Conservation (phyloP, 2,329 filamentous ascomycete species). For the Curvularia sp. region DNA sequence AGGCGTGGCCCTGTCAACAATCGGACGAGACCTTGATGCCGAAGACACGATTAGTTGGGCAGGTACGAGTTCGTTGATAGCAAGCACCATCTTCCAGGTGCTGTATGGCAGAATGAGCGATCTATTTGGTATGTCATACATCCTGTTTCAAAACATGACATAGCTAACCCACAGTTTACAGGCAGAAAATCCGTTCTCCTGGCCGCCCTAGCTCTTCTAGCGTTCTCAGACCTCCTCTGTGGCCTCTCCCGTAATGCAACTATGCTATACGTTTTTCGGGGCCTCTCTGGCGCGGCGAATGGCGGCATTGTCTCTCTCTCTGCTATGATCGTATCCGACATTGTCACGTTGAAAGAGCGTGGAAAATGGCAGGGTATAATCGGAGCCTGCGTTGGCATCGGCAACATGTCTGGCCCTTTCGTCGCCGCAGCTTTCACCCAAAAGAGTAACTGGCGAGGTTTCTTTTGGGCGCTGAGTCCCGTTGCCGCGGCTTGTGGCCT, state of each 20-base stretch:
- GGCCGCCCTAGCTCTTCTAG: constrained; percentile 60
- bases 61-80: constrained; percentile 62
- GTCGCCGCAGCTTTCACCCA: constrained; percentile 34
- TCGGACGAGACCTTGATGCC: constrained; percentile 50
- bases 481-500: constrained; percentile 21
- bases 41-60: constrained; percentile 64
- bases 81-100: constrained; percentile 69
- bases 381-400: constrained; percentile 34
- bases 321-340: constrained; percentile 50
- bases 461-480: constrained; percentile 34
- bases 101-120: constrained; percentile 69
- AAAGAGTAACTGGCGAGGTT: constrained; percentile 29
- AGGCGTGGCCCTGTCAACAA: constrained; percentile 50
- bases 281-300: constrained; percentile 64
- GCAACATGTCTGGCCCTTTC: constrained; percentile 37
- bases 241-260: constrained; percentile 63
- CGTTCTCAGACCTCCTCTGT: constrained; percentile 66
- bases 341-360: constrained; percentile 47
- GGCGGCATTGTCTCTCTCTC: constrained; percentile 62
- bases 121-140: constrained; percentile 58
- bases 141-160: background rate
- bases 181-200: constrained; percentile 56
- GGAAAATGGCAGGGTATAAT: constrained; percentile 50
- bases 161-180: constrained; percentile 3
- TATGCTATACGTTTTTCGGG: constrained; percentile 69